A percentile compares a stretch with the other conserved stretches of the same genome.
These are phyloP conservation scores for Crithidia mellificae DNA, from an alignment of 208 protist genomes.

Conservation along the genomic window DNA sequence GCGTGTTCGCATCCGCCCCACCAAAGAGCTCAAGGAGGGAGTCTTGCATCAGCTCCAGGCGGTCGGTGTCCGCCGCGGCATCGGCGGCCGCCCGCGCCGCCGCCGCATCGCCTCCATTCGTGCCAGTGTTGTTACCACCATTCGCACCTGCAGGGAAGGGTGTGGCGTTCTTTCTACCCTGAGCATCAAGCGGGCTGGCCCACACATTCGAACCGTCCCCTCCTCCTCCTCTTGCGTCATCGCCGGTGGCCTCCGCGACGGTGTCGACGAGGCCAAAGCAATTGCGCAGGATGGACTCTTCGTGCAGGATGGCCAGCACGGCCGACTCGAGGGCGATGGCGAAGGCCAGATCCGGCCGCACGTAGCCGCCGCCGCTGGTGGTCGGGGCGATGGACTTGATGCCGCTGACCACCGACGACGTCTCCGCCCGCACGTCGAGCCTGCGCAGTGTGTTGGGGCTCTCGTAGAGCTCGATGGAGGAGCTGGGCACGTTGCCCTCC, in stretches of 20 bases:
- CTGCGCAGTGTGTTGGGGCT: conserved; percentile 46
- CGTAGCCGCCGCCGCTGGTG: conserved; percentile 39
- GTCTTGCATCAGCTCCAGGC: conserved; percentile 50
- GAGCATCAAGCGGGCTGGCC: conserved; percentile 3
- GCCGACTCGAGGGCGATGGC: conserved; percentile 76
- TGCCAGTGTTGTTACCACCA: not conserved
- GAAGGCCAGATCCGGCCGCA: conserved; percentile 79
- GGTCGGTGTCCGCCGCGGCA: conserved; percentile 18
- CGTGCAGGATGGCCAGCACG: conserved; percentile 59
- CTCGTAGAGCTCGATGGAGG: conserved; percentile 51
- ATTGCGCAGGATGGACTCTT: conserved; percentile 62
- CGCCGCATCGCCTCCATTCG: not conserved
- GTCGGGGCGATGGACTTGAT: conserved; percentile 35
- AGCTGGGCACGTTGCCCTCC: conserved; percentile 21
- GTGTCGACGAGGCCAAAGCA: conserved; percentile 71
- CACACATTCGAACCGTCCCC: conserved; percentile 4
- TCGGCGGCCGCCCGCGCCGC: conserved; percentile 1
- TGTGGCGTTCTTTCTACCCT: conserved; percentile 2
- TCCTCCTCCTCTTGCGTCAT: not conserved
- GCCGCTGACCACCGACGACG: conserved; percentile 36
- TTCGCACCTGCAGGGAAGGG: not conserved
- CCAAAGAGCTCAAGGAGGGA: conserved; percentile 78
- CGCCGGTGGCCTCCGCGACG: conserved; percentile 4
- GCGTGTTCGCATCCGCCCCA: conserved; percentile 39
- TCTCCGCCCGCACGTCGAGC: conserved; percentile 38